Base-by-base conservation (phyloP, 306 rosid species). In the Sechiopsis laciniata region DNA sequence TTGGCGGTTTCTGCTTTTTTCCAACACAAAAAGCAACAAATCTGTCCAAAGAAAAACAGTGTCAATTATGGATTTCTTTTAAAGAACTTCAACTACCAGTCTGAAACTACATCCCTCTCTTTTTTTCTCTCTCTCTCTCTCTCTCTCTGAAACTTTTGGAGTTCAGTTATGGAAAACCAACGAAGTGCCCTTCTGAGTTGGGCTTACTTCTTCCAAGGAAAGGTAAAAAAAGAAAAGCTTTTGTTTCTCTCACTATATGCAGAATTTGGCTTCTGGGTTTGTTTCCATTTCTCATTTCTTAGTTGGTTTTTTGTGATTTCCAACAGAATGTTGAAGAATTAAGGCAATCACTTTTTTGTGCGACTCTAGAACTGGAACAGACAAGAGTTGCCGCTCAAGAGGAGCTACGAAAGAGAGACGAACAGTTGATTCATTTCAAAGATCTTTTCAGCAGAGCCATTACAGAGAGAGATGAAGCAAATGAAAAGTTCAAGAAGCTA, bases 361-460 rank as follows among this genome's bases (percentile, higher is more conserved):
- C 95, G 15, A 86, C 88, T 29, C n/a, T 89, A 32, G 99, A 95
- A 84, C 88, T 91, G 29, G 96, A 91, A 75, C 95, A 95, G 77
- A 89, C 96, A 8, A 87, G 81, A 21, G 77, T 35, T 9, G 84
- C 87, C 68, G 92, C 80, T 3, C 92, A 89, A 48, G 99, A 91
- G 57, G 96, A 91, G 80, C 91, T 94, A 0, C 82, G 85, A 74
- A 94, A 88, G 77, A 91, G 90, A 69, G 97, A 94, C 54, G 92
- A 89, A n/a, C 95, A 91, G 69, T 48, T 95, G 3, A 16, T 63
- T 17, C 82, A 82, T 26, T 91, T 89, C 56, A 89, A 85, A 72
- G 96, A 87, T 71, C 84, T 89, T 35, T 85, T 89, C 5, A 82
- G n/a, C 84, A 89, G 79, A 59, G 79, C 95, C 83, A 82, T 83